These are phyloP conservation scores for Nepenthes gracilis DNA, from an alignment of 148 eudicot genomes.

Conservation along the genomic window DNA sequence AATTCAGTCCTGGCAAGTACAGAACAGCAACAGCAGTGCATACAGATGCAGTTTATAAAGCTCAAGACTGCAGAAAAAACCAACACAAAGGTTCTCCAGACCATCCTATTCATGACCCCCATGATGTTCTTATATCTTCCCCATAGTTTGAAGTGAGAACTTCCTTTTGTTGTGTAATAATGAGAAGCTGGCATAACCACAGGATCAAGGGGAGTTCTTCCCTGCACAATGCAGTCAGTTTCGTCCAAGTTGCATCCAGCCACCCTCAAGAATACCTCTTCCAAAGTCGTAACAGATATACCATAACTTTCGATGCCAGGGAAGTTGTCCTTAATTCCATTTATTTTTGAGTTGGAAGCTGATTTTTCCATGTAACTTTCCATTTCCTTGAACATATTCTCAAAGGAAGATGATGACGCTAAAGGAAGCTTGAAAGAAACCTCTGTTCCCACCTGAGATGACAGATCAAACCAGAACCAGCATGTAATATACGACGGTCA, in stretches of 20 bases:
- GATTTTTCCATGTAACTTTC: constrained; percentile 69
- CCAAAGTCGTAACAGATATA: constrained; percentile 91
- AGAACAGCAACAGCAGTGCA: constrained; percentile 69
- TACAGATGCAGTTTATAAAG: constrained; percentile 39
- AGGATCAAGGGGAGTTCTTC: constrained; percentile 22
- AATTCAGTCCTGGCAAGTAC: constrained; percentile 60
- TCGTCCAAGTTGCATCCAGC: constrained; percentile 81
- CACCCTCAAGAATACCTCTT: constrained; percentile 94
- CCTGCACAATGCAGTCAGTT: constrained; percentile 28
- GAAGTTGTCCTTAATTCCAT: constrained; percentile 19
- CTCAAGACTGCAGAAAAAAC: constrained; percentile 33
- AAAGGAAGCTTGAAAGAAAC: constrained; percentile 92
- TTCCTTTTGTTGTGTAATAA: constrained; percentile 24
- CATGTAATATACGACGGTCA: neutral
- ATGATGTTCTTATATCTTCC: constrained; percentile 31
- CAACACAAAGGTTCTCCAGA: constrained; percentile 41
- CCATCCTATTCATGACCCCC: constrained; percentile 26
- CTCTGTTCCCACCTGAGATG: constrained; percentile 77
- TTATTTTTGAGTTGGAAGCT: constrained; percentile 19
- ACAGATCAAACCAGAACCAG: neutral
- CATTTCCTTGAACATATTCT: constrained; percentile 84
- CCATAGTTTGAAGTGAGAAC: constrained; percentile 25
- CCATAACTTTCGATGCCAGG: constrained; percentile 93
- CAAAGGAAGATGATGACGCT: constrained; percentile 77
- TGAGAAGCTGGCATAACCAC: constrained; percentile 24